These are phyloP conservation scores for Arabidopsis suecica DNA, from an alignment of 345 rosid genomes.

Conservation along the genomic window DNA sequence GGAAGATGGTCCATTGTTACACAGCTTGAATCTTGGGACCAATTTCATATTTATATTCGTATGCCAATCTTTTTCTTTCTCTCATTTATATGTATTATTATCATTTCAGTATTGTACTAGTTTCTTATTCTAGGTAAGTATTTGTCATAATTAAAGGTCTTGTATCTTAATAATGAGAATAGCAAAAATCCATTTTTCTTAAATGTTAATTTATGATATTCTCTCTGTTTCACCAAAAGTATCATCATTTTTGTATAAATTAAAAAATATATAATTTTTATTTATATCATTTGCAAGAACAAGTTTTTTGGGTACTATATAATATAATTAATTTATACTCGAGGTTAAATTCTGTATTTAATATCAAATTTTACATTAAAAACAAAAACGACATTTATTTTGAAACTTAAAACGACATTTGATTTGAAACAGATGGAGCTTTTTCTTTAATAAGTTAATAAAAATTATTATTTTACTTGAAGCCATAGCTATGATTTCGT, in stretches of 20 bases:
- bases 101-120: neutral
- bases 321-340: too few relatives aligned
- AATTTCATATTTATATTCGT: constrained; percentile 38
- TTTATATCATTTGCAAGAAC: neutral
- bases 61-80: constrained; percentile 11
- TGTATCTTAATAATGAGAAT: neutral
- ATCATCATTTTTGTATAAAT: neutral
- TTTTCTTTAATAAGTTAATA: neutral
- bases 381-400: neutral
- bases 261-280: neutral
- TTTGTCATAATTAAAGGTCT: neutral
- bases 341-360: too few relatives aligned
- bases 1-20: constrained; percentile 42
- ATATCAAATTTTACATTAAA: too few relatives aligned
- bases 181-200: neutral
- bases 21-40: constrained; percentile 48
- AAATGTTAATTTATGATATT: neutral
- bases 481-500: neutral
- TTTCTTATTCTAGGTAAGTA: constrained; percentile 1
- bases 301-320: too few relatives aligned
- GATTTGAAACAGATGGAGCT: neutral
- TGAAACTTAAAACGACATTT: neutral
- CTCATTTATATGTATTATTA: constrained; percentile 11
- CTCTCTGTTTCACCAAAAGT: neutral
- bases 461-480: neutral